Percentiles rank a stretch among this genome's conserved stretches.
phyloP scores from a whole-genome alignment of 2,329 filamentous ascomycete species.

The Chrysoporthe cubensis region DNA sequence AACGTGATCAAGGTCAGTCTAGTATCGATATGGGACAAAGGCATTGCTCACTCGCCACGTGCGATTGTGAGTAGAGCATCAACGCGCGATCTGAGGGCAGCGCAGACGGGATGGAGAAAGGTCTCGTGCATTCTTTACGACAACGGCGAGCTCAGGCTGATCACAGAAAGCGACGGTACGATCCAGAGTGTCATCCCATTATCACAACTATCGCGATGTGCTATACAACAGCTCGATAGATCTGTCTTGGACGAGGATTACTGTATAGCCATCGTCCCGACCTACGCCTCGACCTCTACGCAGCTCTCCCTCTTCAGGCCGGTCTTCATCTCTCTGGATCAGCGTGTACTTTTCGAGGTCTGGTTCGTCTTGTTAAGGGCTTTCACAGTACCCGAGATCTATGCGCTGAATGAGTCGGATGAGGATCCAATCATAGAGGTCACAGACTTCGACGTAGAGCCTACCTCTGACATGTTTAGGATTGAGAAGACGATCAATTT shows the following conservation, averaged over 20 bases:
- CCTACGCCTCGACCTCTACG: conserved; percentile 77
- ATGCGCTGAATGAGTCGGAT: conserved; percentile 61
- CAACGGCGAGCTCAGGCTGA: conserved; percentile 90
- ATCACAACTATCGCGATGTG: conserved; percentile 84
- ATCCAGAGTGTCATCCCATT: conserved; percentile 84
- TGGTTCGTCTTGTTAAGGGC: conserved; percentile 93
- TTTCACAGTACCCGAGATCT: conserved; percentile 90
- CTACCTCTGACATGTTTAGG: conserved; percentile 57
- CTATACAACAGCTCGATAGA: conserved; percentile 86
- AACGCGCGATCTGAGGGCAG: conserved; percentile 57
- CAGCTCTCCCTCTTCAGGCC: conserved; percentile 80
- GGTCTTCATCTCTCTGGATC: conserved; percentile 86
- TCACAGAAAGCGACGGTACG: conserved; percentile 81
- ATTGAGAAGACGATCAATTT: conserved; percentile 64
- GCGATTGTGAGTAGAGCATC: conserved; percentile 62
- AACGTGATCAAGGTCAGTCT: conserved; percentile 92
- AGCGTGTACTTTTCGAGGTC: conserved; percentile 88
- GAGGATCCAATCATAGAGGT: conserved; percentile 49
- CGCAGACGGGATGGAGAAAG: conserved; percentile 73
- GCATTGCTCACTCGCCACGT: conserved; percentile 56
- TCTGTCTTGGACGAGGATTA: conserved; percentile 92
- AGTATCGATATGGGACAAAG: conserved; percentile 89
- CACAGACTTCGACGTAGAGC: conserved; percentile 45
- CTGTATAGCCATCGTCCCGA: conserved; percentile 93
- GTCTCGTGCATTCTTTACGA: conserved; percentile 94